phyloP scores from a whole-genome alignment of 2,329 filamentous ascomycete species.

The Capronia epimyces region DNA sequence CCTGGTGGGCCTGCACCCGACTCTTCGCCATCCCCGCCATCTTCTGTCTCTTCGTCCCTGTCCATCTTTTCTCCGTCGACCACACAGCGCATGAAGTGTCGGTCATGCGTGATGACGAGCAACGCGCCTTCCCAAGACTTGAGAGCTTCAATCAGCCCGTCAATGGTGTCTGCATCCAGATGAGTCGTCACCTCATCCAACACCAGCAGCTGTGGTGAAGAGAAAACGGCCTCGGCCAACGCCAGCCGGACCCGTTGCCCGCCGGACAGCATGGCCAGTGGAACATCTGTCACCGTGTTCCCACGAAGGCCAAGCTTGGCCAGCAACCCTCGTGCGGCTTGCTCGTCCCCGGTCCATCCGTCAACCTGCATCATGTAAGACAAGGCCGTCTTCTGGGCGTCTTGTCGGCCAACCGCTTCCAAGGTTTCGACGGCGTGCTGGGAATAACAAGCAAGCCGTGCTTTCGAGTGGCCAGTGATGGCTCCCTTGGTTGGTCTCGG shows the following conservation, averaged over 20 bases:
- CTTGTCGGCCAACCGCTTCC: conserved; percentile 50
- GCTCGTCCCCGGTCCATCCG: conserved; percentile 52
- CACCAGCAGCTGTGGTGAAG: conserved; percentile 63
- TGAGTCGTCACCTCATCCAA: conserved; percentile 82
- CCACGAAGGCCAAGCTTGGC: conserved; percentile 66
- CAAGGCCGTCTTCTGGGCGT: conserved; percentile 58
- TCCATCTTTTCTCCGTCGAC: conserved; percentile 56
- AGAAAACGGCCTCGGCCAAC: conserved; percentile 64
- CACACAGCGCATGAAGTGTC: conserved; percentile 71
- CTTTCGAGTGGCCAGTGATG: conserved; percentile 60
- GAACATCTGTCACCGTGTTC: conserved; percentile 65
- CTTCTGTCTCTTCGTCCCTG: conserved; percentile 40
- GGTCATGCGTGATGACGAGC: conserved; percentile 72
- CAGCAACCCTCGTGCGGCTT: conserved; percentile 61
- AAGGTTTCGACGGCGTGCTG: conserved; percentile 72
- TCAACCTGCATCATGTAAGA: conserved; percentile 49
- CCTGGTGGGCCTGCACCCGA: conserved; percentile 44
- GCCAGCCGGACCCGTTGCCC: conserved; percentile 68
- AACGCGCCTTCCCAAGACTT: conserved; percentile 67
- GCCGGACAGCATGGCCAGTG: conserved; percentile 67
- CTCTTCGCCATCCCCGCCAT: conserved; percentile 38
- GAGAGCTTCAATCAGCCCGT: conserved; percentile 62
- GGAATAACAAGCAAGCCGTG: conserved; percentile 70
- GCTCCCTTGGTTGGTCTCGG: conserved; percentile 53
- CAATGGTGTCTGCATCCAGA: conserved; percentile 75